Evolutionary conservation across 2,329 filamentous ascomycete species (phyloP).

Genomic region (Pestalotiopsis fici): DNA sequence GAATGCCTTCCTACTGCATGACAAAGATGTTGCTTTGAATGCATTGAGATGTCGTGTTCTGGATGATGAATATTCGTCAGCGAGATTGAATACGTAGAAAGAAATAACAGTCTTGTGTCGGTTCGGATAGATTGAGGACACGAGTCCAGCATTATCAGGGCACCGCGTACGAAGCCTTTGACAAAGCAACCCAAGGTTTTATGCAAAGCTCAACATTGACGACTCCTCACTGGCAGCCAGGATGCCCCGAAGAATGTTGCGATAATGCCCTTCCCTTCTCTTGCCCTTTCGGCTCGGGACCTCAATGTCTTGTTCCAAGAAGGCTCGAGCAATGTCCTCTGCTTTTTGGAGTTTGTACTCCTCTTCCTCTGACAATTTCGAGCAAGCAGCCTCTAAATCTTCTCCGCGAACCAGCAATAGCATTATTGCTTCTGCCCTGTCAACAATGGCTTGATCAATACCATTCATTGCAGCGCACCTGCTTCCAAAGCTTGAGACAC

Average conservation of each 20-base stretch:
- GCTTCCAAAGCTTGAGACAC: slow-evolving; percentile 80
- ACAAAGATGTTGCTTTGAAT: neutral
- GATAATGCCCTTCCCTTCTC: slow-evolving; percentile 19
- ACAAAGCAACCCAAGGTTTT: neutral
- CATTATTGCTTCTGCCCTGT: slow-evolving; percentile 75
- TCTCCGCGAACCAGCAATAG: slow-evolving; percentile 70
- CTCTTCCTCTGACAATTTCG: slow-evolving; percentile 65
- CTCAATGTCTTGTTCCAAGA: slow-evolving; percentile 49
- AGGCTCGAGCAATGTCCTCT: slow-evolving; percentile 58
- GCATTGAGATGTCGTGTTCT: neutral
- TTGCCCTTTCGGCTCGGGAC: slow-evolving; percentile 11
- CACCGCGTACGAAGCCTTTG: too few relatives aligned
- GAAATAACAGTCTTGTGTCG: neutral
- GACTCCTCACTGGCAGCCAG: slow-evolving; percentile 12
- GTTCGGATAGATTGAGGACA: neutral
- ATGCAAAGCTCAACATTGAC: slow-evolving; percentile 3
- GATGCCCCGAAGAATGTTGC: slow-evolving; percentile 23
- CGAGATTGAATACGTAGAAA: neutral
- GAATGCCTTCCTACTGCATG: neutral
- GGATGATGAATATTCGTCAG: neutral
- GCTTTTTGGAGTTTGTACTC: slow-evolving; percentile 67
- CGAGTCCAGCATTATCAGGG: neutral
- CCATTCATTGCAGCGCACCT: slow-evolving; percentile 87
- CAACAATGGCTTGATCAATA: slow-evolving; percentile 69
- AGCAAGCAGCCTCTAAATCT: slow-evolving; percentile 74